These are phyloP conservation scores for Schwanniomyces yamadae DNA, from an alignment of 805 yeast genomes.

Conservation along the genomic window DNA sequence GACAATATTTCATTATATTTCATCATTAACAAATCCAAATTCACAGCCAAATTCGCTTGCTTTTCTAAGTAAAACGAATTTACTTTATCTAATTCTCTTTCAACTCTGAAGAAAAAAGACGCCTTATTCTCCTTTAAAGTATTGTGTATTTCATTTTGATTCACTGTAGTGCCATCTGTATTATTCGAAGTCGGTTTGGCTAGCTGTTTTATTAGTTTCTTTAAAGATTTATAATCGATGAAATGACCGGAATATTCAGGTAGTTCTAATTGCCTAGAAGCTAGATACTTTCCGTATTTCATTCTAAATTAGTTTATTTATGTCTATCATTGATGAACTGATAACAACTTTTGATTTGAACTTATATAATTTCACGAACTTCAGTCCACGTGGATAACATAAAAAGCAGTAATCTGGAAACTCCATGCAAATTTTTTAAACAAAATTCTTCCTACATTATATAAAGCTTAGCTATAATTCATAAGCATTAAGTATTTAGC, in stretches of 20 bases:
- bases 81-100: slow-evolving; percentile 93
- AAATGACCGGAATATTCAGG: slow-evolving; percentile 95
- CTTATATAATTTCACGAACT: not conserved
- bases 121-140: slow-evolving; percentile 85
- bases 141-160: slow-evolving; percentile 36
- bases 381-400: slow-evolving; percentile 1
- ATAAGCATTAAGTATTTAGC: not conserved
- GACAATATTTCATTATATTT: slow-evolving; percentile 58
- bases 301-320: too few relatives aligned
- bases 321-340: not conserved
- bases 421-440: too few relatives aligned
- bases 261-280: slow-evolving; percentile 87
- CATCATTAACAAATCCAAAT: slow-evolving; percentile 71
- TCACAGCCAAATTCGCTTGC: slow-evolving; percentile 80
- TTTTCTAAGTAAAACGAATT: slow-evolving; percentile 89
- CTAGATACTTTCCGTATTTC: slow-evolving; percentile 97
- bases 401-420: not conserved
- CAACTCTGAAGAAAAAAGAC: slow-evolving; percentile 82
- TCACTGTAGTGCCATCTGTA: slow-evolving; percentile 5
- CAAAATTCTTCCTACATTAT: too few relatives aligned
- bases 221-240: slow-evolving; percentile 90
- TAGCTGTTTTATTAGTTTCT: slow-evolving; percentile 84
- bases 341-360: not conserved
- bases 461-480: too few relatives aligned
- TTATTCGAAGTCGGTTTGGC: slow-evolving; percentile 41